Base-by-base conservation (phyloP, 371 early-diverging fungal species). In the Mucor sp. region DNA sequence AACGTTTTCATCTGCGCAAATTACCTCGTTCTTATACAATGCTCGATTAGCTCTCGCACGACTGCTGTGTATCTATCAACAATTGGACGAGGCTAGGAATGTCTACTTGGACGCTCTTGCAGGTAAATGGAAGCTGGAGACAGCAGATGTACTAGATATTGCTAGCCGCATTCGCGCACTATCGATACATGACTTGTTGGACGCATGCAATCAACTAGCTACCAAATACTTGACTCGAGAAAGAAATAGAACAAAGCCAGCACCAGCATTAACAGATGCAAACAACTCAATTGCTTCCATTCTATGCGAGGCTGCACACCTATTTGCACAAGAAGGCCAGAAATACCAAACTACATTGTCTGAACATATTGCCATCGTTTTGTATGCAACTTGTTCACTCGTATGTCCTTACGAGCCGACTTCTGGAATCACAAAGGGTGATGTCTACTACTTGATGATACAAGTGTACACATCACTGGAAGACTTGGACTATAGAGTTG, bases 31-130 rank as follows among this genome's bases (percentile, higher is more conserved):
- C 14, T 33, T 71, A 5, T 74, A 74, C 41, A 58, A 62, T 6
- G 58, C 69, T 41, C 71, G 63, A 17, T 44, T 74, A 14, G 70
- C 74, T 11, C 39, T 81, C 14, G 71, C 79, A 17, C 64, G 82
- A 53, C 47, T 81, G 21, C 21, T 57, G 7, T 80, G 72, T 48
- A 25, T 80, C 9, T 80, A 80, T 58, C 66, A 73, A 19, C 48
- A 59, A 21, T 14, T 67, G 8, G 61, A 48, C 32, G 48, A 55
- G 15, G 39, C 68, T 28, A 41, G 59, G 15, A 43, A n/a, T 2
- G n/a, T 63, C 8, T 71, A 60, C 41, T 47, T 79, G 7, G 44
- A 68, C 33, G 72, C 71, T 17, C 32, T 79, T 12, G 62, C 72
- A 27, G 41, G 23, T 8, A 68, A 70, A 47, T 76, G 69, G 70